Evolutionary conservation across 306 rosid genomes (phyloP).

Genomic region (Oemleria cerasiformis): DNA sequence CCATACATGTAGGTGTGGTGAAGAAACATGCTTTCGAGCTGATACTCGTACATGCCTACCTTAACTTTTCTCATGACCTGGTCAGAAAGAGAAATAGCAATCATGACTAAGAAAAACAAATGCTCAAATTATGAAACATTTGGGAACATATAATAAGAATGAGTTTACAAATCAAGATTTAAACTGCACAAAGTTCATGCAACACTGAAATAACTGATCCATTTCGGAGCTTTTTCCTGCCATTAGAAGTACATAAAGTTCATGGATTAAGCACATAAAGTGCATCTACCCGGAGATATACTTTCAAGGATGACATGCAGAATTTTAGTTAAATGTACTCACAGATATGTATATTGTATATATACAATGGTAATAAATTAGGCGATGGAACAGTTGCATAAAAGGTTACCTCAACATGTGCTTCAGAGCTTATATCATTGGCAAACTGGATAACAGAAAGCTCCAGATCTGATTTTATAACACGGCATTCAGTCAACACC

Average conservation of each 20-base stretch:
- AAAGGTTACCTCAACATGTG: constrained; percentile 73
- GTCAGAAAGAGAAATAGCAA: constrained; percentile 18
- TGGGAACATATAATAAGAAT: neutral
- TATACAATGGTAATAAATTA: neutral
- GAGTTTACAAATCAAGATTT: neutral
- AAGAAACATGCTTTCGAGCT: constrained; percentile 87
- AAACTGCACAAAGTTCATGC: neutral
- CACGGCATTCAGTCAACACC: constrained; percentile 84
- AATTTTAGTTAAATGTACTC: neutral
- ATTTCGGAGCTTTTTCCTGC: neutral
- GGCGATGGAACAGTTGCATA: constrained; percentile 5
- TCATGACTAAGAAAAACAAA: constrained; percentile 2
- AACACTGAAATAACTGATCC: neutral
- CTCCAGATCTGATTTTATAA: constrained; percentile 78
- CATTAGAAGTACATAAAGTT: neutral
- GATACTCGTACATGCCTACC: constrained; percentile 90
- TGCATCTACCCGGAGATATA: neutral
- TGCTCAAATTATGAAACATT: neutral
- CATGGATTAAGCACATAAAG: neutral
- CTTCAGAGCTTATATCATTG: constrained; percentile 91
- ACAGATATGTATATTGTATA: neutral
- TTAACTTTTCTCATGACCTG: constrained; percentile 81
- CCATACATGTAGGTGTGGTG: constrained; percentile 97
- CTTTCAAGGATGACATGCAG: neutral
- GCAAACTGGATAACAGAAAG: constrained; percentile 81